Percentiles rank a stretch among this genome's conserved stretches.
phyloP scores from a whole-genome alignment of 441 rosid species.

The Erysimum pusillum region DNA sequence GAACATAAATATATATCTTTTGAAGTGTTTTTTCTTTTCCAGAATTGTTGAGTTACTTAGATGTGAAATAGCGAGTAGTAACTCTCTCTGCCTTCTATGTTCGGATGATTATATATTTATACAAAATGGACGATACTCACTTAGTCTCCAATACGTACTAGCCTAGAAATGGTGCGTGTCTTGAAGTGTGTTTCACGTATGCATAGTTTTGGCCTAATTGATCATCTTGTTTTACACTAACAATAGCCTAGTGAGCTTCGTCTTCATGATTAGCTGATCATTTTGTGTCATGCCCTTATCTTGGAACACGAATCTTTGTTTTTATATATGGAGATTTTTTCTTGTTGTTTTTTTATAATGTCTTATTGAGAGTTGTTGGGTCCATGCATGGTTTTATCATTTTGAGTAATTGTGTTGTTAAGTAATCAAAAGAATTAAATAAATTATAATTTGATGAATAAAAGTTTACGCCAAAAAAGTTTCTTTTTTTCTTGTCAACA shows the following conservation, averaged over 20 bases:
- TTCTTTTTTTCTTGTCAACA: too few relatives aligned
- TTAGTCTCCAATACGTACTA: too few relatives aligned
- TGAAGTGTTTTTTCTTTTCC: background rate
- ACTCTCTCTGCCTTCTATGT: background rate
- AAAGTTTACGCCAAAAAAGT: too few relatives aligned
- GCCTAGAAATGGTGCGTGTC: background rate
- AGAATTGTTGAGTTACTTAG: too few relatives aligned
- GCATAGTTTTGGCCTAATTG: background rate
- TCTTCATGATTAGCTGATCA: background rate
- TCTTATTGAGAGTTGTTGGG: background rate
- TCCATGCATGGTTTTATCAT: background rate
- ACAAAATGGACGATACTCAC: background rate
- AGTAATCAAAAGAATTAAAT: background rate
- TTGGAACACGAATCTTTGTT: background rate
- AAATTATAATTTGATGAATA: background rate
- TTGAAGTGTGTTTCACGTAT: background rate
- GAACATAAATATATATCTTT: background rate
- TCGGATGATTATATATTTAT: too few relatives aligned
- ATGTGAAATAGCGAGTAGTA: background rate
- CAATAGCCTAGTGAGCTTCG: background rate
- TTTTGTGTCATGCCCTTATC: background rate
- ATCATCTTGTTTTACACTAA: background rate
- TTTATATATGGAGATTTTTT: too few relatives aligned
- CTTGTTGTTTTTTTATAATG: background rate
- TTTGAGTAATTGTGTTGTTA: background rate